Base-by-base conservation (phyloP, 1,284 basidiomycete genomes). In the Dichomitus squalens region DNA sequence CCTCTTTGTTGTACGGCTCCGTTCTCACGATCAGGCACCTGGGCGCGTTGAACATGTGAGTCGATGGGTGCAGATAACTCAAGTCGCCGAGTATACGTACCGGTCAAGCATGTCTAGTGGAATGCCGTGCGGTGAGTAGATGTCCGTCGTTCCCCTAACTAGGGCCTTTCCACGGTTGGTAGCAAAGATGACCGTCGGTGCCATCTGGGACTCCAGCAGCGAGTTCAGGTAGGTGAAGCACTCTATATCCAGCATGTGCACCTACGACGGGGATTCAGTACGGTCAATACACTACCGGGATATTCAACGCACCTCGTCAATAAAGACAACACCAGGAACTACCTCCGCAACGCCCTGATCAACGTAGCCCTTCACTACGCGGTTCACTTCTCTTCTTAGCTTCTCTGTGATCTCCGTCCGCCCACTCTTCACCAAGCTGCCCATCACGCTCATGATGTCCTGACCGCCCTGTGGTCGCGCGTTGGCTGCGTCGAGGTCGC, bases 241-340 rank as follows among this genome's bases (percentile, higher is more conserved):
- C 75, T 99, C 97, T 71, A 98, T 96, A 75, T 99, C 96, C 64
- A 99, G 88, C 96, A 98, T 98, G 78, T 99, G 96, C 20, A 98
- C 95, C 94, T 96, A 66, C 18, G 27, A 48, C 23, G 34, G 20
- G 9, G 23, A 34, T 8, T 39, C 48, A 11, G 39, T 38, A 8
- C 34, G n/a, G 34, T 33, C n/a, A 6, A 33, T n/a, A 14, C 6
- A 18, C 18, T 11, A 1, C 12, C 4, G 40, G 12, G 21, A 11
- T 7, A 39, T 18, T 7, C 21, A 12, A 56, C 60, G n/a, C 66
- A 95, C 95, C 85, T 99, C 97, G 73, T 99, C 97, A 65, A 99
- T 97, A 76, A 99, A 99, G 8, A 99, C 88, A 1, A 99, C 96
- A 14, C 96, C 96, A 8, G 96, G 96, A 1, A 99, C 92, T 31